Percentiles rank a stretch among this genome's conserved stretches.
Evolutionary conservation across 2,329 filamentous ascomycete genomes (phyloP).

Genomic region (Grosmannia clavigera): DNA sequence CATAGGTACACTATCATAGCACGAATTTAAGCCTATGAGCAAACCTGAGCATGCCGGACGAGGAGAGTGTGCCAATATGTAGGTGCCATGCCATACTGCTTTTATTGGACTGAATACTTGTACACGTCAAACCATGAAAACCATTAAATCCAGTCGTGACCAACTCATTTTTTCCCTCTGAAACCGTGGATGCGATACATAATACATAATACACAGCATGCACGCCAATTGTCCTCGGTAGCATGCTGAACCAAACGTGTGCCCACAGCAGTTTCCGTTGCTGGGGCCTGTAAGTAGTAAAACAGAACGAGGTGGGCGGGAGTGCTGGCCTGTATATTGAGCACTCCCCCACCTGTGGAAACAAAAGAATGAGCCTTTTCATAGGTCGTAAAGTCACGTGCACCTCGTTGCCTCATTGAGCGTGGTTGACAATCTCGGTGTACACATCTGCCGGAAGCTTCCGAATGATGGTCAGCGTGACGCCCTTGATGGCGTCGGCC

Average conservation of each 20-base stretch:
- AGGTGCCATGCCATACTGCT: neutral
- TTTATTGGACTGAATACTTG: neutral
- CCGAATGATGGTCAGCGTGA: slow-evolving; percentile 75
- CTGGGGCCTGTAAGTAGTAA: neutral
- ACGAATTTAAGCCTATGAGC: too few species aligned
- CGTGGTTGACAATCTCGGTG: slow-evolving; percentile 77
- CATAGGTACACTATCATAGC: neutral
- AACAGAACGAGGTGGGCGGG: too few species aligned
- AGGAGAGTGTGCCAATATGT: too few species aligned
- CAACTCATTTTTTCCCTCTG: neutral
- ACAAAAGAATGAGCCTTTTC: too few species aligned
- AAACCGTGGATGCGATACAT: neutral
- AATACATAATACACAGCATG: neutral
- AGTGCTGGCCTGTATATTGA: too few species aligned
- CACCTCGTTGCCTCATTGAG: slow-evolving; percentile 37
- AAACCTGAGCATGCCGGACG: too few species aligned
- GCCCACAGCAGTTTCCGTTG: neutral
- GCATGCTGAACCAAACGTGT: neutral
- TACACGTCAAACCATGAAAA: neutral
- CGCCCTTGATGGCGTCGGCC: slow-evolving; percentile 69
- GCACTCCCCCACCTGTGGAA: too few species aligned
- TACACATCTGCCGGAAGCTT: slow-evolving; percentile 89
- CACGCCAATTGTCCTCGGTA: neutral
- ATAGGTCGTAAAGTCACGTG: neutral
- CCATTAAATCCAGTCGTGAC: neutral